Conservation (phyloP, 1,284 basidiomycete genomes). For the Leccinum huronense region DNA sequence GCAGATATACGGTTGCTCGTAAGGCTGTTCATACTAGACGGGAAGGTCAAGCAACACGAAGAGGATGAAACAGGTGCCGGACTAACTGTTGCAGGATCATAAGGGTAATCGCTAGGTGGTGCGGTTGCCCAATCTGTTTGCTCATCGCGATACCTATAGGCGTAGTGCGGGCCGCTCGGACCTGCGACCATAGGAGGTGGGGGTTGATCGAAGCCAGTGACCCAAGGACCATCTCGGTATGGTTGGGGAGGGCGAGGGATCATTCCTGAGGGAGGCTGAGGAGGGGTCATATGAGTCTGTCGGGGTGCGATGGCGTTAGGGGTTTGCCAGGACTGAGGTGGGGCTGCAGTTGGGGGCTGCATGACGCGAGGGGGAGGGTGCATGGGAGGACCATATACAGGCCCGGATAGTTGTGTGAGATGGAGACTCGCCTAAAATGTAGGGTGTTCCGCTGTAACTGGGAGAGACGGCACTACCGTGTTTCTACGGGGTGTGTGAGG, state of each 20-base stretch:
- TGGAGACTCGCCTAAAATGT: slow-evolving; percentile 65
- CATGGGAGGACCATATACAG: slow-evolving; percentile 45
- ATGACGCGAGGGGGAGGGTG: slow-evolving; percentile 44
- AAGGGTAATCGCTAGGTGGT: slow-evolving; percentile 50
- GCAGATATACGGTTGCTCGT: slow-evolving; percentile 49
- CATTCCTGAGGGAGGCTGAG: slow-evolving; percentile 42
- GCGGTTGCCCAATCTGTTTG: slow-evolving; percentile 47
- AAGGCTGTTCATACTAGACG: slow-evolving; percentile 43
- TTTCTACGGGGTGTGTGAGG: slow-evolving; percentile 38
- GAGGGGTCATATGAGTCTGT: slow-evolving; percentile 57
- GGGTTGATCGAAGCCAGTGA: slow-evolving; percentile 44
- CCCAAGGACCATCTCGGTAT: slow-evolving; percentile 53
- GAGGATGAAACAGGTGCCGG: slow-evolving; percentile 4
- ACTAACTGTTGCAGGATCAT: slow-evolving; percentile 49
- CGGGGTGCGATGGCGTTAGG: slow-evolving; percentile 59
- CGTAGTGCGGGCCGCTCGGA: slow-evolving; percentile 43
- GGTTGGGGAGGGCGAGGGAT: slow-evolving; percentile 46
- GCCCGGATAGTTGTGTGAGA: slow-evolving; percentile 32
- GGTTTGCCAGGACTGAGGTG: slow-evolving; percentile 63
- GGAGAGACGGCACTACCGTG: slow-evolving; percentile 70
- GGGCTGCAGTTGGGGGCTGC: slow-evolving; percentile 45
- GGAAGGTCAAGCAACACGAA: slow-evolving; percentile 10
- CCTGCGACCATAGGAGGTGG: slow-evolving; percentile 46
- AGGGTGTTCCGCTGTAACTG: slow-evolving; percentile 71
- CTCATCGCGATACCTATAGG: slow-evolving; percentile 61